Conservation (phyloP, 257 asterid genomes). For the Primulina huaijiensis region DNA sequence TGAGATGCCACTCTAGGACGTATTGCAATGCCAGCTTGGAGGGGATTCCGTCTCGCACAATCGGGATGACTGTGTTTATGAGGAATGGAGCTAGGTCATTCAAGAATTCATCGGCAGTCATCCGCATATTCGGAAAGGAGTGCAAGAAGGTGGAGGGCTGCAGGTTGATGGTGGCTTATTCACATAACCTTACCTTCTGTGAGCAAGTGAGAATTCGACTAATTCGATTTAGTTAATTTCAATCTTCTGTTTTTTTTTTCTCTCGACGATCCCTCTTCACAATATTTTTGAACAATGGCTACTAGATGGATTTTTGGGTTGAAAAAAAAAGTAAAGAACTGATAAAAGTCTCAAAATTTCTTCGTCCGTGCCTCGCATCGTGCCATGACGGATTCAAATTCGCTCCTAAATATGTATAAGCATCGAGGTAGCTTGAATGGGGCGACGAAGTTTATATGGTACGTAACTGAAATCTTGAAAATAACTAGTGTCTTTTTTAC, state of each 20-base stretch:
- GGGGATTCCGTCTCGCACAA: conserved; percentile 21
- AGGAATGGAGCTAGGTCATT: conserved; percentile 64
- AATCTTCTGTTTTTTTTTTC: background rate
- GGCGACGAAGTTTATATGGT: too few relatives aligned
- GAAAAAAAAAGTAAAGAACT: too few relatives aligned
- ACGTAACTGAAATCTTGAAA: too few relatives aligned
- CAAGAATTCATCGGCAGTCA: conserved; percentile 48
- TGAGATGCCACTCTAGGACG: conserved; percentile 60
- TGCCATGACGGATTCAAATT: too few relatives aligned
- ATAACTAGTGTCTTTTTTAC: background rate
- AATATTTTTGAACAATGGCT: too few relatives aligned
- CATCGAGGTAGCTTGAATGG: too few relatives aligned
- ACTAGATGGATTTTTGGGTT: too few relatives aligned
- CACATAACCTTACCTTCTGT: conserved; percentile 59
- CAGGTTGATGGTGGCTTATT: conserved; percentile 49
- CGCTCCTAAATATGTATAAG: too few relatives aligned
- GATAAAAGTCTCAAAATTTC: too few relatives aligned
- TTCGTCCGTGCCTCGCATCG: too few relatives aligned
- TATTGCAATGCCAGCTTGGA: conserved; percentile 39
- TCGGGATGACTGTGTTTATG: conserved; percentile 64
- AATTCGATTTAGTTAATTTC: background rate
- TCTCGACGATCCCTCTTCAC: too few relatives aligned
- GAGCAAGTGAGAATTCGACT: conserved; percentile 43
- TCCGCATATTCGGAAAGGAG: conserved; percentile 45
- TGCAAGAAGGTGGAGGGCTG: conserved; percentile 58